Evolutionary conservation across 306 rosid species (phyloP).

Genomic region (Prosopis cineraria): DNA sequence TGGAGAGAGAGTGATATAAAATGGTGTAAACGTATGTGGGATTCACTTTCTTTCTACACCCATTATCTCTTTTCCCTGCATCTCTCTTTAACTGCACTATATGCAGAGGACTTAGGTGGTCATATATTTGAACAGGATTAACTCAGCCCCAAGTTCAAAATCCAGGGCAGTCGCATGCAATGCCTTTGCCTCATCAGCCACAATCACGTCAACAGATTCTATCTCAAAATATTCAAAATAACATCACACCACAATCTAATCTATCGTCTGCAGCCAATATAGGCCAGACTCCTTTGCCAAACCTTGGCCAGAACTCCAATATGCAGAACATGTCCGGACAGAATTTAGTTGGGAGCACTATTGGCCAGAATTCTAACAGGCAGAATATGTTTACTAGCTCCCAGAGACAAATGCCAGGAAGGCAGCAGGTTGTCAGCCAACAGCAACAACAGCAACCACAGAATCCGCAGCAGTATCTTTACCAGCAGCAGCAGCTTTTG

Average conservation of each 20-base stretch:
- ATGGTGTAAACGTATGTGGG: neutral
- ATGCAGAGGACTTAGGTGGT: slow-evolving; percentile 10
- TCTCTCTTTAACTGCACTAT: neutral
- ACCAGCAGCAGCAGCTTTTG: slow-evolving; percentile 61
- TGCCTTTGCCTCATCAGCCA: slow-evolving; percentile 60
- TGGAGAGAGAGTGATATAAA: neutral
- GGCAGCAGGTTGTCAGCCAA: slow-evolving; percentile 75
- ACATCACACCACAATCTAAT: slow-evolving; percentile 53
- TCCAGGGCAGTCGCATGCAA: slow-evolving; percentile 69
- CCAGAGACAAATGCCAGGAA: slow-evolving; percentile 84
- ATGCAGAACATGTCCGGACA: slow-evolving; percentile 74
- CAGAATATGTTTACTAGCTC: slow-evolving; percentile 66
- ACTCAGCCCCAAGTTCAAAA: slow-evolving; percentile 67
- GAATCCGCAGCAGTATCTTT: slow-evolving; percentile 69
- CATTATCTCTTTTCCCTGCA: neutral
- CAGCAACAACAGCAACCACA: slow-evolving; percentile 79
- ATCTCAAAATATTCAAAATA: slow-evolving; percentile 77
- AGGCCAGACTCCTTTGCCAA: slow-evolving; percentile 64
- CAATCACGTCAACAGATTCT: slow-evolving; percentile 74
- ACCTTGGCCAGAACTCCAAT: slow-evolving; percentile 69
- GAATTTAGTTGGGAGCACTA: slow-evolving; percentile 65
- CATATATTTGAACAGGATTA: slow-evolving; percentile 51
- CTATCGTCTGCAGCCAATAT: slow-evolving; percentile 60
- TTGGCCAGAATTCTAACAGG: slow-evolving; percentile 74
- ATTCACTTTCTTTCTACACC: neutral